Percentiles rank a stretch among this genome's conserved stretches.
phyloP scores from a whole-genome alignment of 768 basidiomycete species.

The Daedaleopsis sinensis region DNA sequence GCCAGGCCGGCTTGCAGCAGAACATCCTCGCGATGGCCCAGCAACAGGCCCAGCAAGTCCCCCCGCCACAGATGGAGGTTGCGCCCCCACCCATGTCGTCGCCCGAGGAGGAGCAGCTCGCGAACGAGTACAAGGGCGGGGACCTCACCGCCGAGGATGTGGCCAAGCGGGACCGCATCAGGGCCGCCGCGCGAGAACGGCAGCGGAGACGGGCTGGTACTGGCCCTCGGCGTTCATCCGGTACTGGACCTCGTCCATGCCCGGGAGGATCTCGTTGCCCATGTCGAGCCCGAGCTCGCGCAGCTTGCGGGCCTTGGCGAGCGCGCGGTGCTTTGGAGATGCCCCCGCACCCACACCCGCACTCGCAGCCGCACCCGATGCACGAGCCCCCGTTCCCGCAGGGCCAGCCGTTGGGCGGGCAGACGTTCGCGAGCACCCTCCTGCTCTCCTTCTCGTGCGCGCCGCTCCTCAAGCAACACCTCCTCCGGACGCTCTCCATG shows the following conservation, averaged over 20 bases:
- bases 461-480: constrained; percentile 72
- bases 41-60: constrained; percentile 28
- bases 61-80: constrained; percentile 21
- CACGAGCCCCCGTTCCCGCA: constrained; percentile 67
- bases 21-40: constrained; percentile 29
- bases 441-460: constrained; percentile 77
- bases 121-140: constrained; percentile 26
- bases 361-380: constrained; percentile 41
- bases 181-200: constrained; percentile 76
- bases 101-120: constrained; percentile 7
- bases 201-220: constrained; percentile 73
- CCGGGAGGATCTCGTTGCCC: constrained; percentile 64
- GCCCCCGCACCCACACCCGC: constrained; percentile 31
- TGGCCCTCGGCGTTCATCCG: constrained; percentile 51
- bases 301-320: constrained; percentile 81
- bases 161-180: constrained; percentile 68
- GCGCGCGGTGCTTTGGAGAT: constrained; percentile 59
- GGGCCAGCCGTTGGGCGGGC: constrained; percentile 52
- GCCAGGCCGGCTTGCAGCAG: constrained; percentile 37
- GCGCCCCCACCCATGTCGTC: constrained; percentile 12
- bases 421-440: constrained; percentile 79
- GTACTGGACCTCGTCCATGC: constrained; percentile 70
- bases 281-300: constrained; percentile 47
- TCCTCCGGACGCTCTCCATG: constrained; percentile 72
- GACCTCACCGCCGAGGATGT: constrained; percentile 58